Evolutionary conservation across 192 early-diverging fungal genomes (phyloP).

Genomic region (Phlyctochytrium planicorne): DNA sequence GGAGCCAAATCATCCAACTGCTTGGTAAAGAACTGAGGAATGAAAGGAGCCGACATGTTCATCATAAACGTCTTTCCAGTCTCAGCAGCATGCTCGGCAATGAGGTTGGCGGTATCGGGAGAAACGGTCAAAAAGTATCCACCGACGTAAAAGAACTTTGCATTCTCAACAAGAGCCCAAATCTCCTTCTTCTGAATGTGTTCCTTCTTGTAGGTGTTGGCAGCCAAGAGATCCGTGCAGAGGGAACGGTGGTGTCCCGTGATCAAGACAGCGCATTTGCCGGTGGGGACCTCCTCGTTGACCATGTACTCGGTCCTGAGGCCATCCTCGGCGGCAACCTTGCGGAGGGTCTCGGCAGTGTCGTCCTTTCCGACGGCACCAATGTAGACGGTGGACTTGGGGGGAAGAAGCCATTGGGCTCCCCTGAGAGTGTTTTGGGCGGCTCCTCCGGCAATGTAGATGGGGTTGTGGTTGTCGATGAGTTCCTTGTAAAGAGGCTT

Average conservation of each 20-base stretch:
- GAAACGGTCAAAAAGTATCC: slow-evolving; percentile 95
- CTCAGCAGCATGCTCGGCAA: slow-evolving; percentile 86
- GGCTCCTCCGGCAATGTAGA: slow-evolving; percentile 93
- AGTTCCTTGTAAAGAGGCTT: slow-evolving; percentile 85
- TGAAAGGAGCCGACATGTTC: slow-evolving; percentile 96
- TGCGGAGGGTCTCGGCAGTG: slow-evolving; percentile 70
- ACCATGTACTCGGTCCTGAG: slow-evolving; percentile 88
- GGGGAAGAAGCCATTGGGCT: slow-evolving; percentile 81
- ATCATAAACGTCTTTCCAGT: slow-evolving; percentile 83
- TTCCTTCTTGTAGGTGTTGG: slow-evolving; percentile 77
- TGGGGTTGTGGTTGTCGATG: slow-evolving; percentile 61
- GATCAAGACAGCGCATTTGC: slow-evolving; percentile 94
- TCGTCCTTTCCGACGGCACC: slow-evolving; percentile 91
- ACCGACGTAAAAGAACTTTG: slow-evolving; percentile 89
- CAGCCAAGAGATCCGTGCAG: slow-evolving; percentile 89
- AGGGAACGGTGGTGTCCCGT: slow-evolving; percentile 87
- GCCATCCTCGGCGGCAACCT: slow-evolving; percentile 79
- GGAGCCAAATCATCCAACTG: slow-evolving; percentile 73
- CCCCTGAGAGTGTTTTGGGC: slow-evolving; percentile 91
- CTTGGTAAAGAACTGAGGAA: slow-evolving; percentile 90
- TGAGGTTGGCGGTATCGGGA: slow-evolving; percentile 74
- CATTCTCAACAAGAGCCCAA: slow-evolving; percentile 85
- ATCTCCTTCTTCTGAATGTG: slow-evolving; percentile 71
- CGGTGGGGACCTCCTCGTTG: slow-evolving; percentile 77
- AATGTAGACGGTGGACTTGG: slow-evolving; percentile 85